These are phyloP conservation scores for Ophiostoma novo-ulmi DNA, from an alignment of 2,329 filamentous ascomycete genomes.

Conservation along the genomic window DNA sequence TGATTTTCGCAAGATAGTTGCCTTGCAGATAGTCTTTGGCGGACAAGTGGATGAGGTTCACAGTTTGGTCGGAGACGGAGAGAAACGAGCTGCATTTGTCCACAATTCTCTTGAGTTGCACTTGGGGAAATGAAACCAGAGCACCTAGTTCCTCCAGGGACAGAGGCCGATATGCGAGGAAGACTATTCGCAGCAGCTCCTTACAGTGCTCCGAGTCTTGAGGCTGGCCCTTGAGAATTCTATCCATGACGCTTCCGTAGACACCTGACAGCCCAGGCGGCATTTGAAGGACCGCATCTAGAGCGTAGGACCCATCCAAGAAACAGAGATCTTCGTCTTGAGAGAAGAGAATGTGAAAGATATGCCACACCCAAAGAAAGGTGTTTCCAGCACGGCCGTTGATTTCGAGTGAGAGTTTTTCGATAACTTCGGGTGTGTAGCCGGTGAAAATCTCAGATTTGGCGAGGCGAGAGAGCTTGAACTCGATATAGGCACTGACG, in stretches of 20 bases:
- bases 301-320: neutral
- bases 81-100: neutral
- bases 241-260: neutral
- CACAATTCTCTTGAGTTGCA: neutral
- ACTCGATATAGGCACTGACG: neutral
- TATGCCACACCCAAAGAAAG: constrained; percentile 8
- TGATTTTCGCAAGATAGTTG: neutral
- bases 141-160: neutral
- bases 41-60: neutral
- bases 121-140: neutral
- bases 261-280: neutral
- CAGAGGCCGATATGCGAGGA: neutral
- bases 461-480: neutral
- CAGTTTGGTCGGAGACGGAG: neutral
- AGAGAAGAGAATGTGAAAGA: neutral
- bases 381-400: neutral
- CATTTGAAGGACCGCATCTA: neutral
- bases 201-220: neutral
- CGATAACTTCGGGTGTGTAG: neutral
- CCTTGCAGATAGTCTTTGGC: neutral
- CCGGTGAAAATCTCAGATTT: neutral
- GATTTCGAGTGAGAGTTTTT: neutral
- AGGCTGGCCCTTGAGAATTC: neutral
- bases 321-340: neutral
- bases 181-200: neutral